Percentiles rank a stretch among this genome's conserved stretches.
Evolutionary conservation across 352 stramenopile species (phyloP).

Genomic region (Phytophthora uliginosa): DNA sequence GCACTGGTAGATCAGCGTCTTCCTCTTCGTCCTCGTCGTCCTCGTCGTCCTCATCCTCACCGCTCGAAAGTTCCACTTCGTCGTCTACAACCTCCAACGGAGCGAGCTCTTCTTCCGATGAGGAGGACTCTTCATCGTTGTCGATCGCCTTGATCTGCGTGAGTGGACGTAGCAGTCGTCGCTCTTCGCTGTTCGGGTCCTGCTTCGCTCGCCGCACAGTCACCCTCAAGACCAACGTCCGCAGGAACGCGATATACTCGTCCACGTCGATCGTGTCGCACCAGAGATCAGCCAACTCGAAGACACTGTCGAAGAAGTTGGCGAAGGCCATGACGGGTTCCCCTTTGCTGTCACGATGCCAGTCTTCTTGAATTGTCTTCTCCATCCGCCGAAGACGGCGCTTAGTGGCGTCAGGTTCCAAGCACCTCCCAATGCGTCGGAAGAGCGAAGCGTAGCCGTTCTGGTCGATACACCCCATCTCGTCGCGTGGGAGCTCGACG

Average conservation of each 20-base stretch:
- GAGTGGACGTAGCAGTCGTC: conserved; percentile 53
- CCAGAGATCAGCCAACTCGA: conserved; percentile 80
- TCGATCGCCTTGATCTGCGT: conserved; percentile 60
- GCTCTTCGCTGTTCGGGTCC: conserved; percentile 19
- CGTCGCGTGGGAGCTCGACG: conserved; percentile 65
- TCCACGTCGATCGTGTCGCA: conserved; percentile 75
- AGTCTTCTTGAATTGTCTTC: conserved; percentile 69
- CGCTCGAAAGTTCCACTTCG: conserved; percentile 35
- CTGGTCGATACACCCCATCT: conserved; percentile 70
- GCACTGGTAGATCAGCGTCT: conserved; percentile 21
- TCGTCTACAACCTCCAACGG: conserved; percentile 17
- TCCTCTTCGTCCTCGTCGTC: conserved; percentile 45
- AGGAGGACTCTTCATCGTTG: conserved; percentile 49
- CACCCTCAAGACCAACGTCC: conserved; percentile 47
- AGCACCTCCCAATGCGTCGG: conserved; percentile 60
- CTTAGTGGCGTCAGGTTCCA: conserved; percentile 53
- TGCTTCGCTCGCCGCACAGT: conserved; percentile 21
- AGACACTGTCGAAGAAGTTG: conserved; percentile 80
- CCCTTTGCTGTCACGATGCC: conserved; percentile 67
- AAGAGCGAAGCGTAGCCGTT: conserved; percentile 64
- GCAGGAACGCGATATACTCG: conserved; percentile 74
- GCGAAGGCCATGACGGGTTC: conserved; percentile 69
- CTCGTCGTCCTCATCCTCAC: conserved; percentile 3
- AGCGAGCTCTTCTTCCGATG: conserved; percentile 25
- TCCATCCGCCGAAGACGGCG: conserved; percentile 41